A percentile compares a stretch with the other conserved stretches of the same genome.
Conservation (phyloP, 345 rosid species). For the Camelina laxa region DNA sequence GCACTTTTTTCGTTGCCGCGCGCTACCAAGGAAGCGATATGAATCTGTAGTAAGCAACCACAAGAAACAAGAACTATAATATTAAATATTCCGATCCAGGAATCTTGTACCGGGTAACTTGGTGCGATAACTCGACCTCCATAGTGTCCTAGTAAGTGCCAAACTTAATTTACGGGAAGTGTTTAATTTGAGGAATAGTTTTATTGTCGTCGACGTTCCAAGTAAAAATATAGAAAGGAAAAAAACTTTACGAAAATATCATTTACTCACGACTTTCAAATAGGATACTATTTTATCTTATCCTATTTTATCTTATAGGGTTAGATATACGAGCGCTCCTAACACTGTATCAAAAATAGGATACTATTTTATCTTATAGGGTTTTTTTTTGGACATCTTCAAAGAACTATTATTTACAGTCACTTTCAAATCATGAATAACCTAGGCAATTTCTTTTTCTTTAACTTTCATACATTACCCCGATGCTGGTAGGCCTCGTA, state of each 20-base stretch:
- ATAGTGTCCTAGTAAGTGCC: slow-evolving; percentile 1
- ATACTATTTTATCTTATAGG: no score
- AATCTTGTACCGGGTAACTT: neutral
- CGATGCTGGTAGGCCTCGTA: slow-evolving; percentile 38
- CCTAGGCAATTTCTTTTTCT: slow-evolving; percentile 34
- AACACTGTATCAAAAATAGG: slow-evolving; percentile 14
- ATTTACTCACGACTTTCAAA: slow-evolving; percentile 11
- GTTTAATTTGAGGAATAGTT: neutral
- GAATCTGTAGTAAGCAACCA: neutral
- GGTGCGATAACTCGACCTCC: neutral
- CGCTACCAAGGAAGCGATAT: neutral
- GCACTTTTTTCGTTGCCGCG: neutral
- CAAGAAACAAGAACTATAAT: neutral
- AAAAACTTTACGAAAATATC: neutral
- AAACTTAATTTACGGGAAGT: neutral
- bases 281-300: slow-evolving; percentile 7
- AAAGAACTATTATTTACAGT: slow-evolving; percentile 31
- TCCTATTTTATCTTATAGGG: slow-evolving; percentile 1
- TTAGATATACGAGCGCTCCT: slow-evolving; percentile 10
- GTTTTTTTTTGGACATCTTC: neutral
- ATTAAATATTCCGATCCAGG: neutral
- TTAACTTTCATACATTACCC: slow-evolving; percentile 30
- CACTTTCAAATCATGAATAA: slow-evolving; percentile 35
- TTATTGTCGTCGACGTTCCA: neutral
- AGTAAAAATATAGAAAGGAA: neutral